These are phyloP conservation scores for Fraxinus greggii DNA, from an alignment of 305 asterid species.

Conservation along the genomic window DNA sequence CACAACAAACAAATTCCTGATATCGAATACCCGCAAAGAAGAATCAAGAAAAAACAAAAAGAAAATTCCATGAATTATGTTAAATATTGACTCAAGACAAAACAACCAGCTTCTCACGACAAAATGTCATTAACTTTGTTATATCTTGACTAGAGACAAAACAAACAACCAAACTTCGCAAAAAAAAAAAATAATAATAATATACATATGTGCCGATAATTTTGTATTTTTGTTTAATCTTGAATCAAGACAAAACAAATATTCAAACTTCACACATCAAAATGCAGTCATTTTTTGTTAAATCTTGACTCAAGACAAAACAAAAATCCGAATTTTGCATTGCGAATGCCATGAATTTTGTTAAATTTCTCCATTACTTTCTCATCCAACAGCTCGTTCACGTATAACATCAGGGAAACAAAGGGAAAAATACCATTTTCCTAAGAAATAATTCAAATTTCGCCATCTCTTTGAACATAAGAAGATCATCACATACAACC, in stretches of 20 bases:
- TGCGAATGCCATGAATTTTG: not conserved
- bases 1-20: not conserved
- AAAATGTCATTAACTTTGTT: not conserved
- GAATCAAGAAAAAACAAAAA: not conserved
- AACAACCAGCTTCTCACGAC: not conserved
- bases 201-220: no score
- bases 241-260: not conserved
- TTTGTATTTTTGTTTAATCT: no score
- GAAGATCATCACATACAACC: not conserved
- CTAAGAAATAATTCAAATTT: not conserved
- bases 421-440: not conserved
- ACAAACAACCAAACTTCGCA: not conserved
- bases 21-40: not conserved
- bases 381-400: not conserved
- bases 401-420: not conserved
- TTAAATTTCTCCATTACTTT: not conserved
- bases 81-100: not conserved
- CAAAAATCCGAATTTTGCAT: not conserved
- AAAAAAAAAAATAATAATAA: not conserved
- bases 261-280: not conserved
- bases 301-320: not conserved
- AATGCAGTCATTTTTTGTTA: not conserved
- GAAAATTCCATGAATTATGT: not conserved
- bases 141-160: not conserved
- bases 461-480: not conserved